Evolutionary conservation across 257 asterid genomes (phyloP).

Genomic region (Gentiana dahurica): DNA sequence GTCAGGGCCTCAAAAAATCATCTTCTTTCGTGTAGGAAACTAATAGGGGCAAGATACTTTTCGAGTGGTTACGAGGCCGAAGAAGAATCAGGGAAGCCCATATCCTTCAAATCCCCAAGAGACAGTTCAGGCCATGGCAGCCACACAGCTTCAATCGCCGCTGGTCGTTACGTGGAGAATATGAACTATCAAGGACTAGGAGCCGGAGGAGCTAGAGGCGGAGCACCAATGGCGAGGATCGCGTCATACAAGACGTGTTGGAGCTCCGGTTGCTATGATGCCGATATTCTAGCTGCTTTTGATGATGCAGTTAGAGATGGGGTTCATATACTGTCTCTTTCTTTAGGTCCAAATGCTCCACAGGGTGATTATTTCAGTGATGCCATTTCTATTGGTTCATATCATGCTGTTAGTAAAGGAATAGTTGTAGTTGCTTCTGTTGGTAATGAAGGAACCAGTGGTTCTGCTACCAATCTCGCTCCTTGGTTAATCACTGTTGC

Average conservation of each 20-base stretch:
- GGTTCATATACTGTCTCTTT: slow-evolving; percentile 64
- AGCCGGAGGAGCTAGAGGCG: slow-evolving; percentile 87
- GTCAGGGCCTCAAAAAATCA: not conserved
- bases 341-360: slow-evolving; percentile 75
- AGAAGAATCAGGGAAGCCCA: slow-evolving; percentile 33
- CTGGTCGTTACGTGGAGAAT: slow-evolving; percentile 66
- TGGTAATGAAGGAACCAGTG: slow-evolving; percentile 61
- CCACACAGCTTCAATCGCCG: slow-evolving; percentile 92
- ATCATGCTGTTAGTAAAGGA: slow-evolving; percentile 76
- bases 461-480: slow-evolving; percentile 81
- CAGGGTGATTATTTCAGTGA: slow-evolving; percentile 77
- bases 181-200: slow-evolving; percentile 81
- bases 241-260: slow-evolving; percentile 88
- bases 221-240: slow-evolving; percentile 85
- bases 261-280: slow-evolving; percentile 81
- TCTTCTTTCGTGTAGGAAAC: slow-evolving; percentile 44
- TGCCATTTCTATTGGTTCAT: slow-evolving; percentile 87
- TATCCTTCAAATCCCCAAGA: slow-evolving; percentile 59
- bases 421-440: slow-evolving; percentile 78
- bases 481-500: slow-evolving; percentile 95
- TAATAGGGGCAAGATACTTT: slow-evolving; percentile 88
- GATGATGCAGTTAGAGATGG: slow-evolving; percentile 91
- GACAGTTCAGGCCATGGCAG: slow-evolving; percentile 87
- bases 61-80: slow-evolving; percentile 75
- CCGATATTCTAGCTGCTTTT: slow-evolving; percentile 84